Percentiles rank a stretch among this genome's conserved stretches.
phyloP scores from a whole-genome alignment of 768 basidiomycete species.

The Gymnopilus dilepis region DNA sequence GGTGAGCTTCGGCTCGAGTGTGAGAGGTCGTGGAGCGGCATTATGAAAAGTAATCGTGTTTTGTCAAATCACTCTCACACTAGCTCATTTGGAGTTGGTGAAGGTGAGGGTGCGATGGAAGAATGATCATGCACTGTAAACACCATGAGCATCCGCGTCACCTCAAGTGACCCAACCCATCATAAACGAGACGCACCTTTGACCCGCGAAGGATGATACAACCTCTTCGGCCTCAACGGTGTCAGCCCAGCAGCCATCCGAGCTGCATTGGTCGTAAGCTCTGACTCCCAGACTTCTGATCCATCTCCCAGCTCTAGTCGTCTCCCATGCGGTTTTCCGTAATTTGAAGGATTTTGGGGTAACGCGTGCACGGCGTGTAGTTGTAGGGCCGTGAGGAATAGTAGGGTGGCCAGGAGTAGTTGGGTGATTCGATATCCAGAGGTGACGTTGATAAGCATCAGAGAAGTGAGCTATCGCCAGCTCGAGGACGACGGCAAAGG shows the following conservation, averaged over 20 bases:
- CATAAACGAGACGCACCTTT: too few species aligned
- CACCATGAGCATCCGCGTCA: too few species aligned
- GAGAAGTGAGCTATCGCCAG: background rate
- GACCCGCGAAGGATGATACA: constrained; percentile 3
- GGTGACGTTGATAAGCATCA: background rate
- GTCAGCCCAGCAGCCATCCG: constrained; percentile 10
- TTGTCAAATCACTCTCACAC: too few species aligned
- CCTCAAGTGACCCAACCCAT: too few species aligned
- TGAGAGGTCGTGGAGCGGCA: too few species aligned
- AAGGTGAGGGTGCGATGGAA: too few species aligned
- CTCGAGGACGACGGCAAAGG: background rate
- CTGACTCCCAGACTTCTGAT: background rate
- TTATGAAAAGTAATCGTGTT: too few species aligned
- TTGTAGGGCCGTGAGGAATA: background rate
- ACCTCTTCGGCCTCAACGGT: constrained; percentile 4
- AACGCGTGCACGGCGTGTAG: background rate
- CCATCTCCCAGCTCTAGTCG: background rate
- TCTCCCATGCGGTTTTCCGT: background rate
- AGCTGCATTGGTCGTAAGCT: constrained; percentile 8
- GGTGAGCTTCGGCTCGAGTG: too few species aligned
- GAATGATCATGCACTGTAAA: too few species aligned
- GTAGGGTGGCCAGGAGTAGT: background rate
- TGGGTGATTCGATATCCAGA: background rate
- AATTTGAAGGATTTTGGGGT: background rate
- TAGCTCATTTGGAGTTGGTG: too few species aligned